Conservation (phyloP, 2,329 filamentous ascomycete genomes). For the Rhynchosporium agropyri region DNA sequence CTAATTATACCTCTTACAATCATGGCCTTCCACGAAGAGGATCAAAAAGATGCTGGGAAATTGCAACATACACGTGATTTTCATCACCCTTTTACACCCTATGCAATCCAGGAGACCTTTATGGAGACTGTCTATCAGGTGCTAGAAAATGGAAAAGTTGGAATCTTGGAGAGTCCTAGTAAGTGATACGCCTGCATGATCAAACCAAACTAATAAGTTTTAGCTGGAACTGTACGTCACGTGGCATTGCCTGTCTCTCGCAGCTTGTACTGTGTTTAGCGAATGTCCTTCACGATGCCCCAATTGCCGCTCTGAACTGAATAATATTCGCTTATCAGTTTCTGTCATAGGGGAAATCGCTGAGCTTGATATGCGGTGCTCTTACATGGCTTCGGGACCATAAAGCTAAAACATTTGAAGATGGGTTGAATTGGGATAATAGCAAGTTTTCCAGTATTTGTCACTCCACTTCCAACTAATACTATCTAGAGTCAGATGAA, state of each 20-base stretch:
- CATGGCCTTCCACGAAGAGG: slow-evolving; percentile 13
- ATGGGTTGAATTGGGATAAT: slow-evolving; percentile 34
- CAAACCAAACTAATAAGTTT: neutral
- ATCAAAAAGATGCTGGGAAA: neutral
- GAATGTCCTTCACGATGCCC: neutral
- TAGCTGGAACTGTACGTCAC: slow-evolving; percentile 23
- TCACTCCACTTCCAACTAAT: slow-evolving; percentile 18
- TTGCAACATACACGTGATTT: slow-evolving; percentile 46
- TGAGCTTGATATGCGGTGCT: slow-evolving; percentile 72
- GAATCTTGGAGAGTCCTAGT: slow-evolving; percentile 70
- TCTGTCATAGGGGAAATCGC: slow-evolving; percentile 62
- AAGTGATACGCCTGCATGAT: slow-evolving; percentile 15
- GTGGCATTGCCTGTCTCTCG: neutral
- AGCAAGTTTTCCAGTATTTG: slow-evolving; percentile 4
- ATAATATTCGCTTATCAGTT: neutral
- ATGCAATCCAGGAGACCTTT: slow-evolving; percentile 70
- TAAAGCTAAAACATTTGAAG: slow-evolving; percentile 51
- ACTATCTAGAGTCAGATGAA: slow-evolving; percentile 53
- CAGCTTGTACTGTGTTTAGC: neutral
- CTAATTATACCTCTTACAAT: neutral
- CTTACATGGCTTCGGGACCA: slow-evolving; percentile 73
- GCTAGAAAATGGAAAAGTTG: slow-evolving; percentile 66
- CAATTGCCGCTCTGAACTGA: neutral
- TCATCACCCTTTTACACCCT: slow-evolving; percentile 71
- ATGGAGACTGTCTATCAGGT: slow-evolving; percentile 71